Percentiles rank a stretch among this genome's conserved stretches.
Conservation (phyloP, 306 rosid genomes). For the Begonia loranthoides region DNA sequence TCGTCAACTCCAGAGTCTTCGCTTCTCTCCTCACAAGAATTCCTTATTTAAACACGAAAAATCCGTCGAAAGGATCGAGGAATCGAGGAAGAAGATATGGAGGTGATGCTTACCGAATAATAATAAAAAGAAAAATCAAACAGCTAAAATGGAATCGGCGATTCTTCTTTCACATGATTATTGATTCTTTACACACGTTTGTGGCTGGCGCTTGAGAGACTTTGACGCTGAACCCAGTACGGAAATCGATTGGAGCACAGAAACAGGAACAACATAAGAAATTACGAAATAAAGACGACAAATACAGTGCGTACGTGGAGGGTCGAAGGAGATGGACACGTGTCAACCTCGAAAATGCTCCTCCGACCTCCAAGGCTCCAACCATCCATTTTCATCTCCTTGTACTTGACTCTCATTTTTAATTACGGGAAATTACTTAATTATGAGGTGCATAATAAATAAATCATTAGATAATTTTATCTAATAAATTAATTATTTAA, state of each 20-base stretch:
- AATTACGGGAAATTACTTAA: too few species aligned
- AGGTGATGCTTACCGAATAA: conserved; percentile 18
- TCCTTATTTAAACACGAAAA: conserved; percentile 25
- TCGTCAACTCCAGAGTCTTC: conserved; percentile 43
- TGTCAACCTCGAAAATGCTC: conserved; percentile 40
- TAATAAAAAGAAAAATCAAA: conserved; percentile 2
- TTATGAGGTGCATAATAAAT: too few species aligned
- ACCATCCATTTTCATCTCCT: conserved; percentile 36
- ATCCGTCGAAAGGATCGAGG: conserved; percentile 27
- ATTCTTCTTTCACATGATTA: conserved; percentile 3
- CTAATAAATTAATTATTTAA: too few species aligned
- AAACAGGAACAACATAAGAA: background rate
- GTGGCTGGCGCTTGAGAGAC: conserved; percentile 15
- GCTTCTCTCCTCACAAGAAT: conserved; percentile 7
- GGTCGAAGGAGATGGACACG: conserved; percentile 28
- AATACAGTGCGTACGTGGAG: background rate
- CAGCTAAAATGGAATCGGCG: conserved; percentile 18
- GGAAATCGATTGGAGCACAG: conserved; percentile 18
- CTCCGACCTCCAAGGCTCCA: conserved; percentile 48
- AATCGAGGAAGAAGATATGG: conserved; percentile 15
- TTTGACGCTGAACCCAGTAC: conserved; percentile 12
- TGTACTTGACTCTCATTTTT: too few species aligned
- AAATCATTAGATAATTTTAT: too few species aligned
- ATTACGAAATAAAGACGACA: background rate
- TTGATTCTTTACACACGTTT: conserved; percentile 7